Base-by-base conservation (phyloP, 2,329 filamentous ascomycete species). In the Trichothecium roseum region DNA sequence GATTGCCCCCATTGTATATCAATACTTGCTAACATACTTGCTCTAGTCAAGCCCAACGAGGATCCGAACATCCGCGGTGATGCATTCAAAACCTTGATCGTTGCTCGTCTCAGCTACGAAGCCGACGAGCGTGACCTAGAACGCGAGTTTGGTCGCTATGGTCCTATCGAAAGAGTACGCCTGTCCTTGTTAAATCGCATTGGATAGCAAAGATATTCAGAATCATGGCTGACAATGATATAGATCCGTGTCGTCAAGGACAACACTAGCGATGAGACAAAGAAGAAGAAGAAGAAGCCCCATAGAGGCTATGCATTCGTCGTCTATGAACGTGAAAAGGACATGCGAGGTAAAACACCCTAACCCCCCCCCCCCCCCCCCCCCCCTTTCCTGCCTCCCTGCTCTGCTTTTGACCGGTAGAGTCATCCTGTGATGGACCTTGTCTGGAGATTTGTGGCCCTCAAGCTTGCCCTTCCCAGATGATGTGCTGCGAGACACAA, bases 341-440 rank as follows among this genome's bases (percentile, higher is more conserved):
- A 96, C 57, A 95, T 96, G 88, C 93, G 93, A 86, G 87, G 88
- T 95, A 93, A 77, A n/a, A n/a, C n/a, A n/a, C n/a, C n/a, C n/a
- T n/a, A n/a, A n/a, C n/a, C n/a, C n/a, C n/a, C n/a, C n/a, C n/a
- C n/a, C n/a, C n/a, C n/a, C n/a, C n/a, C n/a, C n/a, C n/a, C n/a
- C n/a, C 30, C 32, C 37, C 35, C 26, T 27, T 32, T 37, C 43
- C 55, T 59, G 56, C 53, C 40, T 45, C 52, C 47, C 47, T 49
- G 30, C 28, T 45, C 34, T 37, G 24, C 24, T 39, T 45, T 40
- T 38, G 26, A 30, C 31, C 26, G 40, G 42, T 12, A 17, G 14
- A 31, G 29, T 18, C 53, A 46, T 55, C 46, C 46, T 42, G 38
- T 31, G 34, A 40, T 42, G 47, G 40, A 43, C 41, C 39, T 45